Base-by-base conservation (phyloP, 192 early-diverging fungal genomes). In the Backusella parvicylindrica region DNA sequence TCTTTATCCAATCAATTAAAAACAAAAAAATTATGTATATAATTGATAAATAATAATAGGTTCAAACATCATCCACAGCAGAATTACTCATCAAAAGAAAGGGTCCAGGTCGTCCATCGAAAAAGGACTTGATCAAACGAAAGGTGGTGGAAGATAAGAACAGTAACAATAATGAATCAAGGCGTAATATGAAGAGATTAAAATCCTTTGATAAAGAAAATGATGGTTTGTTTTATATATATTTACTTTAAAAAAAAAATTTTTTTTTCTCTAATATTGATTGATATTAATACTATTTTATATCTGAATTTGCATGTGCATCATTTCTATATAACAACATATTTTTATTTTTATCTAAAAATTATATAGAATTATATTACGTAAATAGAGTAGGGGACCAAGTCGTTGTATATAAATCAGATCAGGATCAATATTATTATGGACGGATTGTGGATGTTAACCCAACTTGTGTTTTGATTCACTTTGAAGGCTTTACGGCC, bases 401-500 rank as follows among this genome's bases (percentile, higher is more conserved):
- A 60, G 53, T 60, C 26, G 12, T 30, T 23, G 53, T 28, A 60
- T 60, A 60, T 60, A 60, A 60, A 60, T 28, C 53, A 13, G 53
- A 60, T 60, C 53, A 60, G 12, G 26, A 60, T 23, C 53, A 60
- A 28, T 60, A 28, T 23, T 60, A 60, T 12, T 60, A 60, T 26
- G 53, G 53, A 60, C 26, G 53, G 4, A 60, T 60, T 60, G 23
- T 60, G 12, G 53, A 60, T 28, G 53, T 60, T 28, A 60, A 60
- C 28, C 23, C 53, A 28, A 60, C 53, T 21, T 32, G 68, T 31
- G 43, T 85, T 56, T 78, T 87, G 50, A 77, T 87, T 26, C 86
- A 87, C 49, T 87, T 83, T 75, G 86, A 87, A 72, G 86, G 86
- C 0, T 87, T 79, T 36, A 80, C 86, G 18, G 81, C 82, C 56